Conservation (phyloP, 169 alveolate species). For the Cystoisospora suis region DNA sequence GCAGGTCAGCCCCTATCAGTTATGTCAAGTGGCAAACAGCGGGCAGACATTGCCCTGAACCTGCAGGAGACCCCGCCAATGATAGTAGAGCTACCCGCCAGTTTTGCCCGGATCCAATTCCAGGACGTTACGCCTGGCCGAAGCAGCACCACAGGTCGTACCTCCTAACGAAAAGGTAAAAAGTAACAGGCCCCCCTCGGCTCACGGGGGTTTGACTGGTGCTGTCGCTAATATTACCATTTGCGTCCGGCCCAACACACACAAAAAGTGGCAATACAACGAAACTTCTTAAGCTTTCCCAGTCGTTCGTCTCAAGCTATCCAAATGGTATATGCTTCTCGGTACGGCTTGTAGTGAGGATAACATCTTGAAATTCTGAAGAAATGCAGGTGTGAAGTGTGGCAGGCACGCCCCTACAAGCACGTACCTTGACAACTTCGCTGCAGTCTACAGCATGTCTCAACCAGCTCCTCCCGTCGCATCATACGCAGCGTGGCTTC, state of each 20-base stretch:
- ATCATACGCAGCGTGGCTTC: conserved; percentile 8
- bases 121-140: too few relatives aligned
- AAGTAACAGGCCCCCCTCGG: not conserved
- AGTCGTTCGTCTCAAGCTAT: too few relatives aligned
- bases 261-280: not conserved
- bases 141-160: too few relatives aligned
- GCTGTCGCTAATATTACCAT: too few relatives aligned
- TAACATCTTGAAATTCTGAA: not conserved
- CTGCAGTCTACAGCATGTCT: conserved; percentile 9
- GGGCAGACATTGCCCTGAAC: not conserved
- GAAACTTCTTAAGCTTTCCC: not conserved
- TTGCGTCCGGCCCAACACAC: not conserved
- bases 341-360: not conserved
- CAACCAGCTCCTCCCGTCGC: conserved; percentile 3
- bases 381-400: too few relatives aligned
- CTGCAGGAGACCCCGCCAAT: not conserved
- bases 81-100: too few relatives aligned
- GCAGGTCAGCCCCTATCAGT: not conserved
- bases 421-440: conserved; percentile 29
- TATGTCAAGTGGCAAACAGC: not conserved
- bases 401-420: too few relatives aligned
- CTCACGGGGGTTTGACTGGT: too few relatives aligned
- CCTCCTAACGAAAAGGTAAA: not conserved
- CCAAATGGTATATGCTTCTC: not conserved
- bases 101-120: too few relatives aligned